phyloP scores from a whole-genome alignment of 106 monocot species.

The Dendrobium chrysotoxum region DNA sequence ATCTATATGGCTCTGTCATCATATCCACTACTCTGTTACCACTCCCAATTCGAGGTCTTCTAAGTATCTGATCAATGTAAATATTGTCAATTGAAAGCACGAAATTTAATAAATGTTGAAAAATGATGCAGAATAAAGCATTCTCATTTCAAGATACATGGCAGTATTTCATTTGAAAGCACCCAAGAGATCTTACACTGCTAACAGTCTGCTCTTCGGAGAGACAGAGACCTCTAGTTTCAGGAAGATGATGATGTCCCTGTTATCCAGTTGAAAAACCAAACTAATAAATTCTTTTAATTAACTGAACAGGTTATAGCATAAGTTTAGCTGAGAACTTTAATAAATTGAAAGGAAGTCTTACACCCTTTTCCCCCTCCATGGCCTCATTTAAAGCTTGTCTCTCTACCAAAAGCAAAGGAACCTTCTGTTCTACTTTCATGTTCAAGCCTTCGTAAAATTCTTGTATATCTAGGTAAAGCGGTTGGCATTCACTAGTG shows the following conservation, averaged over 20 bases:
- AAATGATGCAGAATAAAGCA: neutral
- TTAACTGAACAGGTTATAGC: neutral
- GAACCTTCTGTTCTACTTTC: slow-evolving; percentile 86
- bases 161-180: neutral
- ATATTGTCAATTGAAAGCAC: neutral
- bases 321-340: too few relatives aligned
- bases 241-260: slow-evolving; percentile 84
- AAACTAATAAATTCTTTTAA: neutral
- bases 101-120: neutral
- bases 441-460: slow-evolving; percentile 96
- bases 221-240: slow-evolving; percentile 92
- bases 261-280: slow-evolving; percentile 12
- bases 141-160: neutral
- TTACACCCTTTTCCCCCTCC: slow-evolving; percentile 69
- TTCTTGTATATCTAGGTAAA: slow-evolving; percentile 88
- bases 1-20: slow-evolving; percentile 61
- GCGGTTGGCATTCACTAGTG: slow-evolving; percentile 85
- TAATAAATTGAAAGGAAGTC: too few relatives aligned
- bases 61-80: slow-evolving; percentile 47
- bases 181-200: slow-evolving; percentile 42
- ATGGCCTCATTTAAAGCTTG: slow-evolving; percentile 95
- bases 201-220: slow-evolving; percentile 91
- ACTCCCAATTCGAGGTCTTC: slow-evolving; percentile 61
- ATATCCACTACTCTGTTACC: slow-evolving; percentile 54
- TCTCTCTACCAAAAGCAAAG: slow-evolving; percentile 86